phyloP scores from a whole-genome alignment of 495 filamentous ascomycete genomes.

The Hyphodiscus hymeniophilus region DNA sequence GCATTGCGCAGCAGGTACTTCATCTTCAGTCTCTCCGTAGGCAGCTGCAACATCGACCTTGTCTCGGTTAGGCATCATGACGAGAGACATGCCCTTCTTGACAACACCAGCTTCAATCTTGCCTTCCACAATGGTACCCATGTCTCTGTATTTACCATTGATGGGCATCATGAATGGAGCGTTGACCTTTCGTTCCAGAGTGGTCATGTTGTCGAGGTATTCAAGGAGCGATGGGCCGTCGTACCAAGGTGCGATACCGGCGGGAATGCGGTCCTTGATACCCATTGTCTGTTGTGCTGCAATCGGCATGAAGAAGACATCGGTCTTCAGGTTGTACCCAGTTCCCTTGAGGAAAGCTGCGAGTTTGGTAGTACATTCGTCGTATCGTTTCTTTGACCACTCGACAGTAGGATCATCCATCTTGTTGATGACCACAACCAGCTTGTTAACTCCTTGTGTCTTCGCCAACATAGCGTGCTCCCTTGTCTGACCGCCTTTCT shows the following conservation, averaged over 20 bases:
- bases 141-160: constrained; percentile 88
- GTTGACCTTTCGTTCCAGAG: constrained; percentile 90
- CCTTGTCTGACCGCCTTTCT: constrained; percentile 94
- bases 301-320: constrained; percentile 93
- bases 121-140: constrained; percentile 96
- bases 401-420: constrained; percentile 97
- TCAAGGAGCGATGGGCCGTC: constrained; percentile 90
- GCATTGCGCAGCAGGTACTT: constrained; percentile 67
- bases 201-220: constrained; percentile 82
- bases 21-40: constrained; percentile 96
- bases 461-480: constrained; percentile 96
- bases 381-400: constrained; percentile 87
- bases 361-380: constrained; percentile 88
- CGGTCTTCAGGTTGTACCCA: constrained; percentile 86
- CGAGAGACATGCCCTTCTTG: constrained; percentile 72
- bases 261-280: constrained; percentile 81
- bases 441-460: constrained; percentile 95
- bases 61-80: constrained; percentile 93
- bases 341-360: constrained; percentile 78
- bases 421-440: constrained; percentile 89
- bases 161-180: constrained; percentile 99
- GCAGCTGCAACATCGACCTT: constrained; percentile 70
- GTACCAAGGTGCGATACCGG: constrained; percentile 73
- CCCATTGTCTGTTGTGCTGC: constrained; percentile 77
- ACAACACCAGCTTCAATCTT: constrained; percentile 91